Evolutionary conservation across 108 stramenopile species (phyloP).

Genomic region (Chaetoceros muelleri): DNA sequence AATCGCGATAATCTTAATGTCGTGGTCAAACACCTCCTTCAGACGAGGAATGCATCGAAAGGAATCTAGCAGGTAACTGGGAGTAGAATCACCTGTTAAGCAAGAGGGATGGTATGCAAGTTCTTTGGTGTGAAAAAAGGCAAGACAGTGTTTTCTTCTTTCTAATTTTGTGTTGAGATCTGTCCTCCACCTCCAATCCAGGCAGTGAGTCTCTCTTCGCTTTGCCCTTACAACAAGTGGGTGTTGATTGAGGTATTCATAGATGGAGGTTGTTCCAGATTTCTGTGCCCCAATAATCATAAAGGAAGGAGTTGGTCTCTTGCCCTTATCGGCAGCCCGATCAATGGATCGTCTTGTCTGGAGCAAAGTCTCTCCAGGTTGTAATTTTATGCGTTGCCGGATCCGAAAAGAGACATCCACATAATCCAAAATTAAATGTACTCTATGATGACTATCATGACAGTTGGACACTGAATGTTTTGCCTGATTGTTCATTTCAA

Average conservation of each 20-base stretch:
- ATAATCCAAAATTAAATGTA: slow-evolving; percentile 95
- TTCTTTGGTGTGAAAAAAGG: slow-evolving; percentile 65
- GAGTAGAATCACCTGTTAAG: slow-evolving; percentile 92
- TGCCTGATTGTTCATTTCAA: slow-evolving; percentile 98
- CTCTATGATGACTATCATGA: slow-evolving; percentile 41
- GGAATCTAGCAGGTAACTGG: slow-evolving; percentile 84
- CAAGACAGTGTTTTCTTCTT: slow-evolving; percentile 42
- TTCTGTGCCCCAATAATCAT: slow-evolving; percentile 91
- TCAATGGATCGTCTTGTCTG: slow-evolving; percentile 93
- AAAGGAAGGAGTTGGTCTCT: slow-evolving; percentile 59
- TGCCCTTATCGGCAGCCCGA: slow-evolving; percentile 39
- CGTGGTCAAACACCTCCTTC: slow-evolving; percentile 41
- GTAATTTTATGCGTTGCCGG: slow-evolving; percentile 34
- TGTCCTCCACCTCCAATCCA: slow-evolving; percentile 92
- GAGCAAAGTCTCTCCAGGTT: slow-evolving; percentile 64
- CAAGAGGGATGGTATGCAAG: slow-evolving; percentile 62
- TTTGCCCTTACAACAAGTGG: slow-evolving; percentile 67
- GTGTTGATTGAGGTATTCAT: slow-evolving; percentile 90
- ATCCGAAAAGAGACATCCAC: slow-evolving; percentile 38
- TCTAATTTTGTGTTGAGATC: slow-evolving; percentile 23
- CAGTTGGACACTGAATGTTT: slow-evolving; percentile 92
- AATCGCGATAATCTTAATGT: slow-evolving; percentile 79
- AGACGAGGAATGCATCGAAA: slow-evolving; percentile 87
- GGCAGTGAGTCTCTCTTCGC: slow-evolving; percentile 93
- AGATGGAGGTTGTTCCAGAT: slow-evolving; percentile 90